phyloP scores from a whole-genome alignment of 306 rosid genomes.

The Castanospermum australe region DNA sequence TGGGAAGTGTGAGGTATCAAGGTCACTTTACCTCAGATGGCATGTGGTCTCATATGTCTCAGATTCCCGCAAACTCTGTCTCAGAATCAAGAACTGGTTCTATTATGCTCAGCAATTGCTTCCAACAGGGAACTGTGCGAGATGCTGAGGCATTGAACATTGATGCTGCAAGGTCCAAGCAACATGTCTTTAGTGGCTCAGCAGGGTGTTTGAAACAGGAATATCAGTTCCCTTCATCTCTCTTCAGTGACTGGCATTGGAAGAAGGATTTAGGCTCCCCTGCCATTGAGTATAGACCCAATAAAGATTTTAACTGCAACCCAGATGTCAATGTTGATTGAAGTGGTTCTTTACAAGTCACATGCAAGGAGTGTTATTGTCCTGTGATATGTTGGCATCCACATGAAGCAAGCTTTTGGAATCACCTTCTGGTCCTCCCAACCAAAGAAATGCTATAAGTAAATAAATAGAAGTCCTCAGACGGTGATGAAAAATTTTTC shows the following conservation, averaged over 20 bases:
- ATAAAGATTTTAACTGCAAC: slow-evolving; percentile 42
- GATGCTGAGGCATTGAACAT: slow-evolving; percentile 39
- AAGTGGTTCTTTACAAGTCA: slow-evolving; percentile 34
- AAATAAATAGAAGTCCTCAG: slow-evolving; percentile 23
- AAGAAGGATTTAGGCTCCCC: slow-evolving; percentile 48
- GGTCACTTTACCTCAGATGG: slow-evolving; percentile 49
- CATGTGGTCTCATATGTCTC: slow-evolving; percentile 55
- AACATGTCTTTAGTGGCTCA: slow-evolving; percentile 36
- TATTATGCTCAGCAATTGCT: slow-evolving; percentile 39
- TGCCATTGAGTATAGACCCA: slow-evolving; percentile 35
- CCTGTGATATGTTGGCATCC: slow-evolving; percentile 13
- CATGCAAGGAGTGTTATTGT: slow-evolving; percentile 23
- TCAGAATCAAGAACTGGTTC: slow-evolving; percentile 47
- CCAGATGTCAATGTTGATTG: slow-evolving; percentile 48
- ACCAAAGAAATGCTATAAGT: neutral
- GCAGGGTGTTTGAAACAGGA: slow-evolving; percentile 48
- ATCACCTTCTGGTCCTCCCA: slow-evolving; percentile 1
- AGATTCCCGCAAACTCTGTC: slow-evolving; percentile 35
- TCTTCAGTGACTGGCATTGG: slow-evolving; percentile 62
- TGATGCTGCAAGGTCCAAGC: slow-evolving; percentile 42
- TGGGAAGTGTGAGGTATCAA: slow-evolving; percentile 49
- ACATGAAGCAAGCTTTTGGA: neutral
- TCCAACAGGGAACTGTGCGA: slow-evolving; percentile 41
- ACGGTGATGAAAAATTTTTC: slow-evolving; percentile 15
- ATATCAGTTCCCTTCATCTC: slow-evolving; percentile 49